Evolutionary conservation across 768 basidiomycete species (phyloP).

Genomic region (Lepiota venenata): DNA sequence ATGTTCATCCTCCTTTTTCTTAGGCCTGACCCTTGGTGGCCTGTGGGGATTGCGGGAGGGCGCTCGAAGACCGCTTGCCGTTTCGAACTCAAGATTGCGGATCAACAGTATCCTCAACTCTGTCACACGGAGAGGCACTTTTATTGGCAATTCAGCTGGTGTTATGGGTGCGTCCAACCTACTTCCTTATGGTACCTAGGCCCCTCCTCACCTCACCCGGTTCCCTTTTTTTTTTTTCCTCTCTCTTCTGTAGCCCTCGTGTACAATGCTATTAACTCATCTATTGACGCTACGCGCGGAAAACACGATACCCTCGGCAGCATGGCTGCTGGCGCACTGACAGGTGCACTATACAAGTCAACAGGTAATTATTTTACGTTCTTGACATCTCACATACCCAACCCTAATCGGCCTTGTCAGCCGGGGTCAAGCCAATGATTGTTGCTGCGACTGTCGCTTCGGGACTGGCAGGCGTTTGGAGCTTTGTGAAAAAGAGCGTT

Average conservation of each 20-base stretch:
- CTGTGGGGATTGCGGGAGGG: slow-evolving; percentile 97
- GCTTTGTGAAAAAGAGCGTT: slow-evolving; percentile 88
- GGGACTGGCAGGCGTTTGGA: slow-evolving; percentile 89
- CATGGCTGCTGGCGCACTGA: slow-evolving; percentile 88
- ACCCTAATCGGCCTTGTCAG: slow-evolving; percentile 49
- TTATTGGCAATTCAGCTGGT: slow-evolving; percentile 98
- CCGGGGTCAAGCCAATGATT: slow-evolving; percentile 87
- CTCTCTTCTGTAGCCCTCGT: slow-evolving; percentile 69
- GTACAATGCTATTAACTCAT: slow-evolving; percentile 96
- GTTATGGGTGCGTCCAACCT: slow-evolving; percentile 76
- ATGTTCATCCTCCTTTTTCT: slow-evolving; percentile 60
- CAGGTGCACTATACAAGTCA: slow-evolving; percentile 89
- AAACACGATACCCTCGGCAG: slow-evolving; percentile 90
- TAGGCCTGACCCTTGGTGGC: slow-evolving; percentile 94
- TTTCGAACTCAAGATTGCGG: slow-evolving; percentile 82
- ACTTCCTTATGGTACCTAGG: slow-evolving; percentile 24
- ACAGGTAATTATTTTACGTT: slow-evolving; percentile 67
- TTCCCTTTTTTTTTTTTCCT: slow-evolving; percentile 31
- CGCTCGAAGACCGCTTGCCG: slow-evolving; percentile 79
- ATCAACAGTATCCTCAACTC: slow-evolving; percentile 97
- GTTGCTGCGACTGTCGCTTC: slow-evolving; percentile 89
- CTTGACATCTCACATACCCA: slow-evolving; percentile 30
- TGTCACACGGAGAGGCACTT: slow-evolving; percentile 93
- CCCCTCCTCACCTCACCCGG: slow-evolving; percentile 22
- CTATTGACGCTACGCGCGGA: slow-evolving; percentile 85